Conservation (phyloP, 2,329 filamentous ascomycete species). For the Paecilomyces variotii region DNA sequence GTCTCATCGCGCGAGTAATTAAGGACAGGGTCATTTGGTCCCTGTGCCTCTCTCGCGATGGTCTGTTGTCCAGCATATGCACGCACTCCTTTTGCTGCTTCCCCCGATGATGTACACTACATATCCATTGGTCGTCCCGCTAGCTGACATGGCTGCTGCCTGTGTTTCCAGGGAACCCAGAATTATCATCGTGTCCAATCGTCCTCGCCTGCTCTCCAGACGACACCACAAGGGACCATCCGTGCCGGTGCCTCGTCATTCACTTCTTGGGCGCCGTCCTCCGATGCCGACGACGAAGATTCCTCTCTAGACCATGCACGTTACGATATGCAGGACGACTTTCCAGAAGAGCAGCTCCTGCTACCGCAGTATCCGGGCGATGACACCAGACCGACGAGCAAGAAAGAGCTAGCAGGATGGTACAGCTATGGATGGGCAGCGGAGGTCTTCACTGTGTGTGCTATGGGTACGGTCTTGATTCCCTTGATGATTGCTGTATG, state of each 20-base stretch:
- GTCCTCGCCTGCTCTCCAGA: background rate
- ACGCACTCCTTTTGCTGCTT: background rate
- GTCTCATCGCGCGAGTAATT: background rate
- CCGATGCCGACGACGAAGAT: conserved; percentile 63
- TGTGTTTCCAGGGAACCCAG: conserved; percentile 14
- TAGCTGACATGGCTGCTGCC: background rate
- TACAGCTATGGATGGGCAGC: conserved; percentile 95
- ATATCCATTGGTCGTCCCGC: background rate
- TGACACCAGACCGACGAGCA: conserved; percentile 79
- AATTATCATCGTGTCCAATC: conserved; percentile 7
- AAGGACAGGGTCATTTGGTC: background rate
- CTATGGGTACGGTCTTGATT: conserved; percentile 47
- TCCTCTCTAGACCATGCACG: conserved; percentile 39
- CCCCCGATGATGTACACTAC: background rate
- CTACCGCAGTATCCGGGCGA: conserved; percentile 64
- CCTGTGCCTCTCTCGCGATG: background rate
- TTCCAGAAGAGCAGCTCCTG: conserved; percentile 17
- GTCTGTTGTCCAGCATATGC: background rate
- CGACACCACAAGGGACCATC: conserved; percentile 4
- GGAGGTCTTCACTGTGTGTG: conserved; percentile 93
- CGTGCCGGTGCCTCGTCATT: conserved; percentile 47
- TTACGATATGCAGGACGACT: conserved; percentile 24
- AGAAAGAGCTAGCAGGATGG: conserved; percentile 84
- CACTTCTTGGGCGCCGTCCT: conserved; percentile 52
- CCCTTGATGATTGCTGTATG: background rate